These are phyloP conservation scores for Malus hybrid DNA, from an alignment of 331 rosid species.

Conservation along the genomic window DNA sequence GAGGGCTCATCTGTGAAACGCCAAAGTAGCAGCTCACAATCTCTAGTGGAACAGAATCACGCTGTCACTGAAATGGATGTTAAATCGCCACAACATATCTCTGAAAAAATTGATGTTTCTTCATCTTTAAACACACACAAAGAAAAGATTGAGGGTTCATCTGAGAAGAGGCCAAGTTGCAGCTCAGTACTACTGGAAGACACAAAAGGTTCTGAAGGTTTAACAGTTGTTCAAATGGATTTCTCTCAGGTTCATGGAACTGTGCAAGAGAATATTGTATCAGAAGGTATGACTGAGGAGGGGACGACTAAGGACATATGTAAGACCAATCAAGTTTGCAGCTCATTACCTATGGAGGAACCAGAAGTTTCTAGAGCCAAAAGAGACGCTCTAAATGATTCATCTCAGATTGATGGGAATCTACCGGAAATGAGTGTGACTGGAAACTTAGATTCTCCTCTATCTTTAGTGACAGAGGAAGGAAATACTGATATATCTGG, in stretches of 20 bases:
- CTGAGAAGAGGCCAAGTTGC: not conserved
- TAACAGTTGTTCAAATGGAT: not conserved
- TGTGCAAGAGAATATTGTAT: not conserved
- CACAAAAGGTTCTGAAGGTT: not conserved
- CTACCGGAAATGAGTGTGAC: not conserved
- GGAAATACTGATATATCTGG: not conserved
- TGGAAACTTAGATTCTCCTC: too few species aligned
- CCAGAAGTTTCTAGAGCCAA: not conserved
- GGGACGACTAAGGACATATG: not conserved
- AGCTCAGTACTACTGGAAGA: conserved; percentile 1
- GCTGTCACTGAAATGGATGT: not conserved
- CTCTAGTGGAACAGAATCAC: not conserved
- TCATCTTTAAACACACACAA: not conserved
- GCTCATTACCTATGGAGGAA: not conserved
- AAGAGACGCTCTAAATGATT: not conserved
- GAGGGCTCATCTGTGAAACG: not conserved
- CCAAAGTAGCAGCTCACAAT: not conserved
- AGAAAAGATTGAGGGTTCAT: not conserved
- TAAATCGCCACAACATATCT: not conserved
- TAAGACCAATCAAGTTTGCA: not conserved
- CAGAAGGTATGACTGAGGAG: not conserved
- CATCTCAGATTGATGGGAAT: not conserved
- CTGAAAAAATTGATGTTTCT: not conserved
- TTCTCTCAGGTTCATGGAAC: not conserved
- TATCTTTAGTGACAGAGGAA: not conserved